Evolutionary conservation across 2,329 filamentous ascomycete genomes (phyloP), one percentile per base, ranked within the genome.

Genomic region (Orbilia ellipsospora): DNA sequence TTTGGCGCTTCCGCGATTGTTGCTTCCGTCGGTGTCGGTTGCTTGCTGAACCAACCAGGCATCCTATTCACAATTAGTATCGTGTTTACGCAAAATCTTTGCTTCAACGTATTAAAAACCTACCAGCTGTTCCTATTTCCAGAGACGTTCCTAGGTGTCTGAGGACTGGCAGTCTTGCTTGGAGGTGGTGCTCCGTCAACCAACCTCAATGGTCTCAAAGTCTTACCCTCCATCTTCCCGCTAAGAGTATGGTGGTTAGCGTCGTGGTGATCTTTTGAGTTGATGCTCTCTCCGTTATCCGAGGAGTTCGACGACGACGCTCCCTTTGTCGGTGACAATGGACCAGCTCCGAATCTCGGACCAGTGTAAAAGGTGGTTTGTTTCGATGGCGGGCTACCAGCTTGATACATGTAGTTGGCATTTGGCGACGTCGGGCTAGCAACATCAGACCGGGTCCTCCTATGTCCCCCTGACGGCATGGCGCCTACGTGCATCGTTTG

Each of bases 191-290:
- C 90, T 83, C 96, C 92, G 83, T 95, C 92, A 55, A 98, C 93
- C 31, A 99, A 86, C 15, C 94, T 87, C 78, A 99, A 84, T 5
- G 94, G 94, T 42, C 94, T 88, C 72, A 96, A 89, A 83, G 95
- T 95, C 80, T 90, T 90, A 52, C 88, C 88, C 2, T 87, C 87
- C 67, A 88, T 79, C 51, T 77, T 75, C 7, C 78, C 78, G 18
- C 54, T 77, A 56, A 61, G 52, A 26, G 66, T 57, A 48, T 63
- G 59, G 36, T 73, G 45, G 83, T 91, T 90, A 67, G 87, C 86
- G 1, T 87, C 12, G 54, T 60, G 56, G 23, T 28, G 44, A 10
- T 70, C 66, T 36, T 57, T 50, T 2, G 66, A 50, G 3, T 1
- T 36, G 36, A 59, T 62, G 26, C 31, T 15, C 57, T 73, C 72